phyloP scores from a whole-genome alignment of 257 asterid genomes.

The Dorcoceras hygrometricum region DNA sequence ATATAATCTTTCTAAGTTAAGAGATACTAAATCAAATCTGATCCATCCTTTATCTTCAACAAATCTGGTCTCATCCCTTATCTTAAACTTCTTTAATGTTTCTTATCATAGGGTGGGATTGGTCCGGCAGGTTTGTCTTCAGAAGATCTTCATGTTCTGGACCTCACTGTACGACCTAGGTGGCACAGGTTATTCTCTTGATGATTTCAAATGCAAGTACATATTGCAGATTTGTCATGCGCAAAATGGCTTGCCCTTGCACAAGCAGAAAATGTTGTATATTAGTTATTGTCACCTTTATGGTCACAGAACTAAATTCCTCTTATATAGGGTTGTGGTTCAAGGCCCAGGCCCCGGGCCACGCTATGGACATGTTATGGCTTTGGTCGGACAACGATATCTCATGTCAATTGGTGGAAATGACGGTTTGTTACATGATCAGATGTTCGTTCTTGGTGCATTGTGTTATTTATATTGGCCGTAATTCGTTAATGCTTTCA shows the following conservation, averaged over 20 bases:
- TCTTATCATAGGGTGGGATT: constrained; percentile 61
- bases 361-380: constrained; percentile 98
- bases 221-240: constrained; percentile 12
- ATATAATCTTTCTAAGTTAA: no score
- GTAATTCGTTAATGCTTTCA: constrained; percentile 30
- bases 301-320: constrained; percentile 10
- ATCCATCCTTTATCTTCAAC: no score
- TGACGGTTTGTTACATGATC: constrained; percentile 64
- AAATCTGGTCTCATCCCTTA: no score
- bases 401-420: constrained; percentile 99
- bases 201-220: constrained; percentile 4
- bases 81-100: constrained; percentile 15
- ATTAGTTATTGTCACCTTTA: not conserved
- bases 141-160: constrained; percentile 84
- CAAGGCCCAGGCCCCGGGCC: constrained; percentile 99
- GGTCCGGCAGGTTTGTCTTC: constrained; percentile 80
- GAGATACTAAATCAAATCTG: no score
- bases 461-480: constrained; percentile 16
- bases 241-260: constrained; percentile 10
- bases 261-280: constrained; percentile 9
- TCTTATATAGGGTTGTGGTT: constrained; percentile 72
- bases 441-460: constrained; percentile 1
- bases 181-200: constrained; percentile 83
- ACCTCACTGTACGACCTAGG: constrained; percentile 72
- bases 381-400: constrained; percentile 97